Conservation (phyloP, 805 yeast genomes). For the Clavispora carvajalis region DNA sequence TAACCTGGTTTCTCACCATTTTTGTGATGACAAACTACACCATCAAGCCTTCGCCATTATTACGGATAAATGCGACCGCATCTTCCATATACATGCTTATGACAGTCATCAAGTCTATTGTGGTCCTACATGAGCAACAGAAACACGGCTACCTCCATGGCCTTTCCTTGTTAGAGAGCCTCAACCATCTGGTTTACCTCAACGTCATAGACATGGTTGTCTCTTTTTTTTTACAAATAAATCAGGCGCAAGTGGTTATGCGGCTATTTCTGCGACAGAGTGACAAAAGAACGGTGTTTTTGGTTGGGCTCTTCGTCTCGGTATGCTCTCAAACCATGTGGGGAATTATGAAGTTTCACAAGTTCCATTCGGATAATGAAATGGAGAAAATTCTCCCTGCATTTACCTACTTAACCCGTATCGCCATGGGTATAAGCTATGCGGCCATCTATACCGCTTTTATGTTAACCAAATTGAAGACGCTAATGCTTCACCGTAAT, state of each 20-base stretch:
- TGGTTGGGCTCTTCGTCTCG: slow-evolving; percentile 51
- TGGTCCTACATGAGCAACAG: slow-evolving; percentile 45
- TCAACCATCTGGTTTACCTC: slow-evolving; percentile 43
- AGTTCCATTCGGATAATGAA: slow-evolving; percentile 33
- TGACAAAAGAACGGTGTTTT: slow-evolving; percentile 60
- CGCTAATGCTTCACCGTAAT: slow-evolving; percentile 42
- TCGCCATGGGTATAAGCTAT: slow-evolving; percentile 64
- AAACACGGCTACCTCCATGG: slow-evolving; percentile 38
- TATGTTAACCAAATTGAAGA: slow-evolving; percentile 45
- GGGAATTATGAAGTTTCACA: slow-evolving; percentile 57
- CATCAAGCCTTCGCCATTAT: slow-evolving; percentile 51
- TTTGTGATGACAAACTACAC: slow-evolving; percentile 62
- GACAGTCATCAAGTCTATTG: slow-evolving; percentile 44
- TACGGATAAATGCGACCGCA: slow-evolving; percentile 45
- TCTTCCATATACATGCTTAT: slow-evolving; percentile 53
- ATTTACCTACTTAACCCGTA: slow-evolving; percentile 66
- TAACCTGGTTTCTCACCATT: slow-evolving; percentile 57
- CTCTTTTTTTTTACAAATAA: slow-evolving; percentile 52
- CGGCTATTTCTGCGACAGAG: slow-evolving; percentile 60
- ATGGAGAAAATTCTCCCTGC: slow-evolving; percentile 61
- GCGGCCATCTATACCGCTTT: slow-evolving; percentile 58
- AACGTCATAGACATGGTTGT: slow-evolving; percentile 55
- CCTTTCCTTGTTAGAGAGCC: slow-evolving; percentile 35
- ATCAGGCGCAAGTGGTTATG: slow-evolving; percentile 69
- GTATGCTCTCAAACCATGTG: slow-evolving; percentile 58